These are phyloP conservation scores for Phytophthora sojae DNA, from an alignment of 352 stramenopile genomes.

Conservation along the genomic window DNA sequence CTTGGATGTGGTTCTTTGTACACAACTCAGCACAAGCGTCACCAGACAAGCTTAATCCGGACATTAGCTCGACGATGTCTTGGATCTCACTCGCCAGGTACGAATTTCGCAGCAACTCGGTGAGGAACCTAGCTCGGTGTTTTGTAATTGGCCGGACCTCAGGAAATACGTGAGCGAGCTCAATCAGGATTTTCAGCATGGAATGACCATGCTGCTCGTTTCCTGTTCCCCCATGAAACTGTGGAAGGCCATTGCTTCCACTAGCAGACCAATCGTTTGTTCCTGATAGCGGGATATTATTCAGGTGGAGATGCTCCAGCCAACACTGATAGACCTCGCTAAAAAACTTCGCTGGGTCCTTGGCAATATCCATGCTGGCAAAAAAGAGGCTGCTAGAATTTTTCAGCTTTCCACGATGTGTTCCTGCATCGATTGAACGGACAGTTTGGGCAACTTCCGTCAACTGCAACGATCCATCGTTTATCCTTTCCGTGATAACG, in stretches of 20 bases:
- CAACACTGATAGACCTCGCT: constrained; percentile 85
- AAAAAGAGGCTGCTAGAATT: constrained; percentile 63
- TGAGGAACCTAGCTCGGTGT: constrained; percentile 60
- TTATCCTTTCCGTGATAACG: constrained; percentile 73
- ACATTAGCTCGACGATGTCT: constrained; percentile 73
- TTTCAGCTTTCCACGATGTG: constrained; percentile 53
- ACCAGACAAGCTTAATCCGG: constrained; percentile 54
- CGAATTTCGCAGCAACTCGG: constrained; percentile 58
- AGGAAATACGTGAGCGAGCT: constrained; percentile 67
- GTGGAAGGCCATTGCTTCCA: constrained; percentile 36
- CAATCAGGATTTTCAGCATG: constrained; percentile 78
- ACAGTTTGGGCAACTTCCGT: constrained; percentile 57
- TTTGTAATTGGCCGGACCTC: constrained; percentile 52
- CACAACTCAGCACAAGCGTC: constrained; percentile 54
- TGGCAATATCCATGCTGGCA: constrained; percentile 73
- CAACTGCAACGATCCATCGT: constrained; percentile 73
- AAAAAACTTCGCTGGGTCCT: constrained; percentile 69
- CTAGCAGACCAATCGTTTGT: constrained; percentile 46
- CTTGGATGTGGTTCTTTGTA: constrained; percentile 59
- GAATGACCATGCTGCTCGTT: constrained; percentile 61
- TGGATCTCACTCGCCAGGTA: constrained; percentile 63
- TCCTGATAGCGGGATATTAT: constrained; percentile 43
- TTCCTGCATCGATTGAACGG: constrained; percentile 47
- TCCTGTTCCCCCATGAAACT: constrained; percentile 29
- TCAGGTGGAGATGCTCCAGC: constrained; percentile 76